phyloP scores from a whole-genome alignment of 106 monocot species.

The Allium sativum region DNA sequence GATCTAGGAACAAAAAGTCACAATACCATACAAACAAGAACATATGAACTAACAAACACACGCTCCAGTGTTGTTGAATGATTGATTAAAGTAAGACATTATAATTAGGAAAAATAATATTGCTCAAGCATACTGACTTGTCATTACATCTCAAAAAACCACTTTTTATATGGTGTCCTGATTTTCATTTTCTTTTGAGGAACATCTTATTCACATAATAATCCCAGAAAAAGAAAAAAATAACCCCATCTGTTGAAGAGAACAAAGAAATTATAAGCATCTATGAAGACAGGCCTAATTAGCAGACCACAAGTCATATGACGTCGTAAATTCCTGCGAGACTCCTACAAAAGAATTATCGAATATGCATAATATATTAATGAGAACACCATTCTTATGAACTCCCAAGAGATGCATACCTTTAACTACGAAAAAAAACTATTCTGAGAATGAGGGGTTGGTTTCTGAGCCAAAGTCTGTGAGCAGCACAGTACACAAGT shows the following conservation, averaged over 20 bases:
- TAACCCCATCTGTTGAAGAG: constrained; percentile 19
- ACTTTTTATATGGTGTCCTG: too few species aligned
- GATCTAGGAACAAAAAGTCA: too few species aligned
- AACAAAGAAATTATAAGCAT: not conserved
- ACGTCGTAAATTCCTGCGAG: constrained; percentile 7
- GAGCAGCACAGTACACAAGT: too few species aligned
- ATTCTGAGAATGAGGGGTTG: constrained; percentile 9
- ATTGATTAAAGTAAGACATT: too few species aligned
- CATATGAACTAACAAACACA: too few species aligned
- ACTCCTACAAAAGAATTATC: constrained; percentile 24
- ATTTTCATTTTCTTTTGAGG: constrained; percentile 38
- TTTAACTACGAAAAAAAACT: constrained; percentile 17
- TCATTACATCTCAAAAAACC: too few species aligned
- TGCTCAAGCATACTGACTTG: too few species aligned
- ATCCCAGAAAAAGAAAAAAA: constrained; percentile 17
- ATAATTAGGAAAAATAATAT: too few species aligned
- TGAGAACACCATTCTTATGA: constrained; percentile 37
- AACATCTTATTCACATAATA: constrained; percentile 33
- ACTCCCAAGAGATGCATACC: constrained; percentile 45
- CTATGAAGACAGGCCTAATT: constrained; percentile 5
- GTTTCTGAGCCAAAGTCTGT: constrained; percentile 17
- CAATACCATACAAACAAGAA: too few species aligned
- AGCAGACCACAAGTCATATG: constrained; percentile 6
- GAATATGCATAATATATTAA: constrained; percentile 1
- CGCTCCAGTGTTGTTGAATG: too few species aligned